Evolutionary conservation across 2,329 filamentous ascomycete species (phyloP), one percentile per base, ranked within the genome.

Genomic region (Botrytis medusae): DNA sequence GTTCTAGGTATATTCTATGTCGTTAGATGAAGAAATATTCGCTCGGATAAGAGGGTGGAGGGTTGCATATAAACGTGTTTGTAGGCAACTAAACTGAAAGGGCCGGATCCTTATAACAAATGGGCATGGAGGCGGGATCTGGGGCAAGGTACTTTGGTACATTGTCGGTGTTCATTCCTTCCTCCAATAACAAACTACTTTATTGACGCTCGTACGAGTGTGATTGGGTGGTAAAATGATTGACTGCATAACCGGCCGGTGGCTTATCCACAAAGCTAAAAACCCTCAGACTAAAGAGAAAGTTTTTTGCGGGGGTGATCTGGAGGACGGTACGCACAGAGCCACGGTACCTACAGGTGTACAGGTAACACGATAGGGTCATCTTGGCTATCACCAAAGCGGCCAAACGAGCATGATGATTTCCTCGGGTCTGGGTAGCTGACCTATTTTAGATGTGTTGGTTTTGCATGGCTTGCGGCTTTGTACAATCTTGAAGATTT

Each of bases 261-360:
- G 60, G 60, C 34, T 42, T 18, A 62, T 62, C 60, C 60, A 62
- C 37, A 62, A 42, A n/a, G 4, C 25, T 20, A n/a, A 12, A 65
- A 46, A 48, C 42, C 29, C 42, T 65, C 62, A 65, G 9, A 34
- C 29, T 65, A 46, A 16, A 32, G 22, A 65, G 62, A 65, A 48
- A 46, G 22, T 42, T 62, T 62, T 40, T 48, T 48, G 42, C 29
- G 62, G 42, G 62, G 62, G 48, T 65, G 62, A 65, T 65, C 62
- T 64, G 42, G 44, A 46, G 42, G 42, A n/a, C 22, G 29, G 63
- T 29, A 25, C 42, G 29, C 62, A 46, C 62, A 57, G 51, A 57
- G 51, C 29, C 62, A 48, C 62, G 62, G 63, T 67, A 67, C 63
- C 63, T 67, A 67, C 63, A 61, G 59, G 37, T 57, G 34, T 62